Percentiles rank a stretch among this genome's conserved stretches.
These are phyloP conservation scores for Pleurostoma richardsiae DNA, from an alignment of 2,329 filamentous ascomycete genomes.

Conservation along the genomic window DNA sequence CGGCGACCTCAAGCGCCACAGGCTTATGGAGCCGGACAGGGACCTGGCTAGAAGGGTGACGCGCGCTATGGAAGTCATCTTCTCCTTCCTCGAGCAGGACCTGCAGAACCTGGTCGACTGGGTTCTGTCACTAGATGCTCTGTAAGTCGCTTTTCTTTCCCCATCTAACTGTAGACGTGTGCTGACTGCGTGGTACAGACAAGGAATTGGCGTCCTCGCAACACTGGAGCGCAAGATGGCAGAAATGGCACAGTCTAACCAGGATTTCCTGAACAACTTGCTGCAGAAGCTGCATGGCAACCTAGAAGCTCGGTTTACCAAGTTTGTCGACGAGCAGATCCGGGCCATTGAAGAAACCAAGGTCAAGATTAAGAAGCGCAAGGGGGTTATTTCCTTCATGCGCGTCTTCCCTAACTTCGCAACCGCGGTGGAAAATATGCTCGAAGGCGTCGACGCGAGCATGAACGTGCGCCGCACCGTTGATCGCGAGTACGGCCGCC, in stretches of 20 bases:
- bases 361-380: slow-evolving; percentile 98
- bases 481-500: slow-evolving; percentile 80
- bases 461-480: slow-evolving; percentile 69
- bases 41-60: slow-evolving; percentile 78
- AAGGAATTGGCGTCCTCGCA: slow-evolving; percentile 83
- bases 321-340: slow-evolving; percentile 92
- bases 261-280: slow-evolving; percentile 77
- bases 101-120: slow-evolving; percentile 78
- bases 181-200: slow-evolving; percentile 40
- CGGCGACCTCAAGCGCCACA: slow-evolving; percentile 67
- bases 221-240: slow-evolving; percentile 74
- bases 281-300: slow-evolving; percentile 75
- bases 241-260: slow-evolving; percentile 82
- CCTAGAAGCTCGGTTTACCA: slow-evolving; percentile 71
- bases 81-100: slow-evolving; percentile 74
- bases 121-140: slow-evolving; percentile 72
- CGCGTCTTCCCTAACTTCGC: slow-evolving; percentile 86
- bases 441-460: slow-evolving; percentile 51
- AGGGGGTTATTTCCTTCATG: slow-evolving; percentile 93
- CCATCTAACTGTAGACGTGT: neutral
- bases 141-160: slow-evolving; percentile 53
- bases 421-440: slow-evolving; percentile 78
- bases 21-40: slow-evolving; percentile 83
- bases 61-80: slow-evolving; percentile 86
- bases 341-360: slow-evolving; percentile 96